A percentile compares a stretch with the other conserved stretches of the same genome.
Evolutionary conservation across 1,284 basidiomycete species (phyloP).

Genomic region (Trametes sp.): DNA sequence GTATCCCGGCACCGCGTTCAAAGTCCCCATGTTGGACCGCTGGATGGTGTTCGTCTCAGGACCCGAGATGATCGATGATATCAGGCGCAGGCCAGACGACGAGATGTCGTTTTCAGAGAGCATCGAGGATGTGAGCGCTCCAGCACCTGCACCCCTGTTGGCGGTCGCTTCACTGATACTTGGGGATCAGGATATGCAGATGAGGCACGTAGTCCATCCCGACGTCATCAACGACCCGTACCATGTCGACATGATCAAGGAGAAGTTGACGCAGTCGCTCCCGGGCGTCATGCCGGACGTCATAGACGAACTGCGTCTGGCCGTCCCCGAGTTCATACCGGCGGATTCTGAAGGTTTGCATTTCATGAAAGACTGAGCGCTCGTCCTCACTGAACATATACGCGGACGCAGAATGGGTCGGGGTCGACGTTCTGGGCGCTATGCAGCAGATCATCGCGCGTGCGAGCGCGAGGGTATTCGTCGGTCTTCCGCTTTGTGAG

Average conservation of each 20-base stretch:
- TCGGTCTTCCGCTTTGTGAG: conserved; percentile 49
- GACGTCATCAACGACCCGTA: conserved; percentile 18
- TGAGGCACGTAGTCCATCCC: not conserved
- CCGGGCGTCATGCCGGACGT: conserved; percentile 33
- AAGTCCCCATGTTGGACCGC: conserved; percentile 45
- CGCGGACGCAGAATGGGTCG: conserved; percentile 34
- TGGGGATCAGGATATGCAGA: not conserved
- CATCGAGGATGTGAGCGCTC: conserved; percentile 37
- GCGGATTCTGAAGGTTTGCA: conserved; percentile 13
- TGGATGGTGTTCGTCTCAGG: conserved; percentile 42
- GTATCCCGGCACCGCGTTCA: conserved; percentile 35
- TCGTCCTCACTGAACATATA: not conserved
- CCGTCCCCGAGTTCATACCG: conserved; percentile 30
- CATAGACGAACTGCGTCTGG: conserved; percentile 37
- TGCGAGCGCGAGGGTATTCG: conserved; percentile 53
- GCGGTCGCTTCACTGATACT: not conserved
- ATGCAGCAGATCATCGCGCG: conserved; percentile 52
- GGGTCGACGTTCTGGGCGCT: conserved; percentile 44
- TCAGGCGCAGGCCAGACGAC: conserved; percentile 41
- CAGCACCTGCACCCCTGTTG: no score
- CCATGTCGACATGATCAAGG: conserved; percentile 34
- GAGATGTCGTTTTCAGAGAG: conserved; percentile 39
- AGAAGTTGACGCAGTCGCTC: conserved; percentile 34
- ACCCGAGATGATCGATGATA: conserved; percentile 38
- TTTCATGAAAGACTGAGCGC: not conserved